phyloP scores from a whole-genome alignment of 371 early-diverging fungal genomes.

The Circinella umbellata region DNA sequence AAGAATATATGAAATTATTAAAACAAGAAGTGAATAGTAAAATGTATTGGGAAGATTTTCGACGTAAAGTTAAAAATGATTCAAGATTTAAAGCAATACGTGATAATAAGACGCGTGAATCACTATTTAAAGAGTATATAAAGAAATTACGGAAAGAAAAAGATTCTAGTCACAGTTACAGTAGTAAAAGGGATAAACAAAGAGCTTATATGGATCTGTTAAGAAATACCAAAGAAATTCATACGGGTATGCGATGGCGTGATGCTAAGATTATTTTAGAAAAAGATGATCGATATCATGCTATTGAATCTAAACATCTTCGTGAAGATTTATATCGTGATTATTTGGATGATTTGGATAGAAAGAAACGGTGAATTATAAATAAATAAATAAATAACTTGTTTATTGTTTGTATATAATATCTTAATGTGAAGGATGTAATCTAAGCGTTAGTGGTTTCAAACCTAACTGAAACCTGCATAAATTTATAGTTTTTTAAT shows the following conservation, averaged over 20 bases:
- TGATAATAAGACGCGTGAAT: conserved; percentile 53
- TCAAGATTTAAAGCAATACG: conserved; percentile 52
- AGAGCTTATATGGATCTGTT: conserved; percentile 55
- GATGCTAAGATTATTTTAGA: conserved; percentile 60
- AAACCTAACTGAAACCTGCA: conserved; percentile 7
- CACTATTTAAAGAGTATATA: conserved; percentile 61
- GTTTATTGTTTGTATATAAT: no score
- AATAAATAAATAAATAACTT: background rate
- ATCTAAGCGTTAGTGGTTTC: no score
- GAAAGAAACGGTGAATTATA: conserved; percentile 2
- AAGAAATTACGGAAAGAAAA: conserved; percentile 34
- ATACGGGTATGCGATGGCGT: conserved; percentile 59
- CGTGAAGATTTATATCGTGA: conserved; percentile 70
- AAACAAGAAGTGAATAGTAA: conserved; percentile 46
- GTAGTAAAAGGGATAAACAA: conserved; percentile 28
- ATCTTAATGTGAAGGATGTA: no score
- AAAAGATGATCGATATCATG: conserved; percentile 59
- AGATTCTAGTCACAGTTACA: background rate
- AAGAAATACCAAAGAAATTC: conserved; percentile 50
- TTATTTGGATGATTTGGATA: conserved; percentile 42
- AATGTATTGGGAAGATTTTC: conserved; percentile 70
- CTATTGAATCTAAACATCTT: conserved; percentile 53
- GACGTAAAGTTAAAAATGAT: conserved; percentile 65
- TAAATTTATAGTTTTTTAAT: background rate
- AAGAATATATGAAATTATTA: conserved; percentile 56